Base-by-base conservation (phyloP, 208 protist genomes). In the Trypanosoma platydactyli region DNA sequence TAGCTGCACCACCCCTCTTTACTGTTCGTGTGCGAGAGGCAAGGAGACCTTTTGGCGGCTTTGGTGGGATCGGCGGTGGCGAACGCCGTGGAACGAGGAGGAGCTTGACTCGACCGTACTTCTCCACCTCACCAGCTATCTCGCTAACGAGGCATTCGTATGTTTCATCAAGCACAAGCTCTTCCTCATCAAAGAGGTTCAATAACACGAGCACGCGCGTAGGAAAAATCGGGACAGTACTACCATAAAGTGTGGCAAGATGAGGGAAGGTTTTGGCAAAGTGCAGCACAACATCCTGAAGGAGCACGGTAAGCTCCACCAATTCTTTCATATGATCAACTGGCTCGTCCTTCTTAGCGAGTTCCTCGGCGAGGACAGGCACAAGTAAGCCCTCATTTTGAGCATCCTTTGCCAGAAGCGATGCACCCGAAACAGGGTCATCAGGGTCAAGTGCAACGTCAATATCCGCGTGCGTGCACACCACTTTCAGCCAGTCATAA, bases 141-240 rank as follows among this genome's bases (percentile, higher is more conserved):
- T 91, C 91, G 3, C 63, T 70, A 7, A 88, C 71, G 55, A 94
- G 77, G 13, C 25, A 53, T 13, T 86, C 85, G 73, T 93, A 94
- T 20, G 72, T 81, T 22, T 72, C 65, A 65, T 94, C 88, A 42
- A 85, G 67, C 13, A 84, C 70, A 18, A 94, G 72, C 59, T 96
- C 91, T 42, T 92, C 86, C 60, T 94, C 86, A 61, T 94, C 88
- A 67, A 96, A 94, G 1, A 94, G 66, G 64, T 96, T 96, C 13
- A 96, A 29, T 55, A 96, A 74, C 16, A 84, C 86, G 1, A 96
- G 76, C 9, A 96, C 62, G 57, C 84, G 83, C 3, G 91, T 94
- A 11, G 91, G 81, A 70, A 72, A 92, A 50, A 93, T 75, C 22
- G 81, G 77, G n/a, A 91, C 73, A 29, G 72, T 77, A 48, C 83